Evolutionary conservation across 129 eudicot genomes (phyloP).

Genomic region (Mikania micrantha): DNA sequence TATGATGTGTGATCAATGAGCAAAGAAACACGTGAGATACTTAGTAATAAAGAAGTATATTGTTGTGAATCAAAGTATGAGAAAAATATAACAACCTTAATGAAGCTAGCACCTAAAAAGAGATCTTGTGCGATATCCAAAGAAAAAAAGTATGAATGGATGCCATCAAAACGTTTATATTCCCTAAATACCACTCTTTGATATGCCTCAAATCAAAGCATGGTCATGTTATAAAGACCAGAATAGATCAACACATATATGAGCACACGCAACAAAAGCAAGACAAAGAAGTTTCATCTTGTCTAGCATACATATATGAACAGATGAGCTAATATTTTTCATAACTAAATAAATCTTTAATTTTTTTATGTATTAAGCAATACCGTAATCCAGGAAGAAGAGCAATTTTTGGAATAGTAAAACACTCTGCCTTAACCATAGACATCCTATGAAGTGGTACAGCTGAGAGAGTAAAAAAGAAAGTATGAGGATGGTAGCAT

Average conservation of each 20-base stretch:
- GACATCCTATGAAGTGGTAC: constrained; percentile 73
- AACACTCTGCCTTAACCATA: constrained; percentile 59
- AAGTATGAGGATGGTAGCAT: too few species aligned
- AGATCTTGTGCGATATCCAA: constrained; percentile 54
- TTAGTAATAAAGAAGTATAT: constrained; percentile 79
- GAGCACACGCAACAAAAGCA: background rate
- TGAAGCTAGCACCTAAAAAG: constrained; percentile 63
- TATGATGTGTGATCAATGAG: constrained; percentile 76
- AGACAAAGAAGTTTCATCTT: background rate
- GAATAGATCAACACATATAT: constrained; percentile 16
- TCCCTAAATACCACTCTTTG: constrained; percentile 80
- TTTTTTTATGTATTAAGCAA: background rate
- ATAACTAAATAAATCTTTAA: too few species aligned
- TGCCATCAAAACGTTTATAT: constrained; percentile 85
- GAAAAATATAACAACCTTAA: constrained; percentile 40
- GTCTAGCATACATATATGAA: background rate
- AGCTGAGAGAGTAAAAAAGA: constrained; percentile 91
- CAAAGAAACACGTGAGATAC: constrained; percentile 39
- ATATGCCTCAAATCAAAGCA: constrained; percentile 80
- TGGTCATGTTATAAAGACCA: constrained; percentile 97
- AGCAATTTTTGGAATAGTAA: constrained; percentile 65
- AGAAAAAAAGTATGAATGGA: constrained; percentile 77
- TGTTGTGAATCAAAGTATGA: constrained; percentile 72
- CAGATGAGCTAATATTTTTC: background rate
- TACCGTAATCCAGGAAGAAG: constrained; percentile 93